Evolutionary conservation across 1,139 yeast species (phyloP).

Genomic region (Candida pseudocylindracea): DNA sequence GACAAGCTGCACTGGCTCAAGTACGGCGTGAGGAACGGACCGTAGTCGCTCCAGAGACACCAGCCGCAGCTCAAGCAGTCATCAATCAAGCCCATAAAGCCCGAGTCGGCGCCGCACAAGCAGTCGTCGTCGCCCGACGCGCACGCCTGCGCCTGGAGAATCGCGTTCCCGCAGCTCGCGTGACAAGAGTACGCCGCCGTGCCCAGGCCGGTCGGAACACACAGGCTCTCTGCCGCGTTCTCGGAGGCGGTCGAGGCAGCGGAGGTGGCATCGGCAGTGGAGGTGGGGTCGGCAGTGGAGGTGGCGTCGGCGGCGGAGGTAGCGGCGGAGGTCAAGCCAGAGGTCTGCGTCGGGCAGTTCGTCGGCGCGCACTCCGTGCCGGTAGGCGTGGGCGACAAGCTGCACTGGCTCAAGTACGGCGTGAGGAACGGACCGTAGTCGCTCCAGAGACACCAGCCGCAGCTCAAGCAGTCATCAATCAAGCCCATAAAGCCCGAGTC

Average conservation of each 20-base stretch:
- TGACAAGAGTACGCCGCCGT: slow-evolving; percentile 7
- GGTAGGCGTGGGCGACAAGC: slow-evolving; percentile 7
- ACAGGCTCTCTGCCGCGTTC: too few relatives aligned
- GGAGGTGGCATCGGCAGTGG: too few relatives aligned
- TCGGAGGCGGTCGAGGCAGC: too few relatives aligned
- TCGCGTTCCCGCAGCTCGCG: slow-evolving; percentile 8
- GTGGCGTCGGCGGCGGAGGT: too few relatives aligned
- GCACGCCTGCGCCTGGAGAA: slow-evolving; percentile 6
- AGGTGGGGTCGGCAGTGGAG: too few relatives aligned
- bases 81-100: slow-evolving; percentile 4
- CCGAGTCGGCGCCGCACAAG: slow-evolving; percentile 2
- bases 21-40: slow-evolving; percentile 6
- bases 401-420: slow-evolving; percentile 6
- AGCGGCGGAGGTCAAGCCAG: too few relatives aligned
- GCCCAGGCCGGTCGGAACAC: too few relatives aligned
- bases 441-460: slow-evolving; percentile 10
- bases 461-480: slow-evolving; percentile 7
- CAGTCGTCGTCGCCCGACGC: slow-evolving; percentile 4
- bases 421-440: slow-evolving; percentile 8
- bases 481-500: slow-evolving; percentile 5
- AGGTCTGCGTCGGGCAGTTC: too few relatives aligned
- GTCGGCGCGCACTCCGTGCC: slow-evolving; percentile 6
- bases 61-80: slow-evolving; percentile 10
- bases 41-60: slow-evolving; percentile 9
- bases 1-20: slow-evolving; percentile 6